Evolutionary conservation across 208 protist species (phyloP).

Genomic region (Trichomonas tenax): DNA sequence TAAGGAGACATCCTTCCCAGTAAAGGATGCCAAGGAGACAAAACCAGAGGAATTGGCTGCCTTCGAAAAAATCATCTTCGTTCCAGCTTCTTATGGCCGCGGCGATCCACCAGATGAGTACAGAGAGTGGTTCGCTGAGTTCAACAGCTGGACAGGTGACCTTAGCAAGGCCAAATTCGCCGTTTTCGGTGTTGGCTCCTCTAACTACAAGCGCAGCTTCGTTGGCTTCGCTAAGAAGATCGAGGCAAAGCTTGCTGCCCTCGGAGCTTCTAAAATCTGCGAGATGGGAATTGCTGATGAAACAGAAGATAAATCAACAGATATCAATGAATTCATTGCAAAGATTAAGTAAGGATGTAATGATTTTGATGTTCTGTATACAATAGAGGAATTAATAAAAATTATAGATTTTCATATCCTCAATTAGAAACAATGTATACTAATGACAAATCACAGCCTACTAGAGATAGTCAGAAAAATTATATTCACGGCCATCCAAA

Average conservation of each 20-base stretch:
- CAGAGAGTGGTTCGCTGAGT: background rate
- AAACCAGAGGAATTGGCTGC: background rate
- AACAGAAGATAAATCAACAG: background rate
- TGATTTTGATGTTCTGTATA: background rate
- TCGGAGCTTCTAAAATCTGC: background rate
- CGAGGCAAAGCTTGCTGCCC: background rate
- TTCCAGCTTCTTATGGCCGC: background rate
- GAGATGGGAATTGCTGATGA: background rate
- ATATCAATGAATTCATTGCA: background rate
- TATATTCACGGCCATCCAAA: too few species aligned
- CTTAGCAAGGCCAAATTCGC: background rate
- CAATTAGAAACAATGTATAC: too few species aligned
- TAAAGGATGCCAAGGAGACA: background rate
- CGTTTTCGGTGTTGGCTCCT: background rate
- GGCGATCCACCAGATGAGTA: background rate
- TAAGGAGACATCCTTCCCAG: background rate
- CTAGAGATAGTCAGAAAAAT: too few species aligned
- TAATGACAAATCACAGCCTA: too few species aligned
- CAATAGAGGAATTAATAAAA: too few species aligned
- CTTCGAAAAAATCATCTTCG: background rate
- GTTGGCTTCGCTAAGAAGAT: background rate
- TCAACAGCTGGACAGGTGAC: background rate
- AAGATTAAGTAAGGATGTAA: background rate
- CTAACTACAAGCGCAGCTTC: background rate
- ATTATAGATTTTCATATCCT: too few species aligned